Base-by-base conservation (phyloP, 352 stramenopile species). In the Pythium folliculosum region DNA sequence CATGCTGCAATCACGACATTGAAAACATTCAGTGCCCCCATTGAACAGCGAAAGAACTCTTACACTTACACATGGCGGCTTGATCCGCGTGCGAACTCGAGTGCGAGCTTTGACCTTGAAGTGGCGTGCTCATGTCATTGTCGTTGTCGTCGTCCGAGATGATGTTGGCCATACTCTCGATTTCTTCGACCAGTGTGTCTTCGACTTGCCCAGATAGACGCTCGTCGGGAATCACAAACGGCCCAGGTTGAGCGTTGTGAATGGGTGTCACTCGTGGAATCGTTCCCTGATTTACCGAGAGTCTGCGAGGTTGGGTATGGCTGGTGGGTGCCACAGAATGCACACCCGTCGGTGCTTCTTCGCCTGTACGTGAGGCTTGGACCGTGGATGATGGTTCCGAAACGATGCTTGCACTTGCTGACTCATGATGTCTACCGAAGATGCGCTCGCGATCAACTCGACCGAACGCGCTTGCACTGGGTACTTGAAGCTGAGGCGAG, bases 101-200 rank as follows among this genome's bases (percentile, higher is more conserved):
- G 14, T 43, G 37, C 37, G 37, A 5, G 27, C n/a, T 60, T 49
- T 17, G 7, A 30, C 6, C 17, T 48, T 22, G 37, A 25, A 37
- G 27, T 19, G n/a, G 35, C 16, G 5, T 12, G 38, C 5, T 43
- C 22, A 38, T 55, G 14, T 65, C 56, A 48, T 65, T 48, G 60
- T 65, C 64, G 32, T 48, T 59, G 37, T 65, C 55, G 27, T 65
- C 54, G 61, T 70, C 47, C 21, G 64, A 37, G 25, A 70, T 60
- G 25, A 61, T 57, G 23, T 65, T 63, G 1, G 50, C 64, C 37
- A 70, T 53, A 27, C 50, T 56, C 21, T 43, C 22, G 17, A 44
- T 22, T 48, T 43, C 25, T 8, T 47, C 19, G 5, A 4, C n/a
- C 19, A 30, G 14, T n/a, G 37, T 43, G 37, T 44, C 1, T 44